These are phyloP conservation scores for Cornus suecica DNA, from an alignment of 148 eudicot genomes.

Conservation along the genomic window DNA sequence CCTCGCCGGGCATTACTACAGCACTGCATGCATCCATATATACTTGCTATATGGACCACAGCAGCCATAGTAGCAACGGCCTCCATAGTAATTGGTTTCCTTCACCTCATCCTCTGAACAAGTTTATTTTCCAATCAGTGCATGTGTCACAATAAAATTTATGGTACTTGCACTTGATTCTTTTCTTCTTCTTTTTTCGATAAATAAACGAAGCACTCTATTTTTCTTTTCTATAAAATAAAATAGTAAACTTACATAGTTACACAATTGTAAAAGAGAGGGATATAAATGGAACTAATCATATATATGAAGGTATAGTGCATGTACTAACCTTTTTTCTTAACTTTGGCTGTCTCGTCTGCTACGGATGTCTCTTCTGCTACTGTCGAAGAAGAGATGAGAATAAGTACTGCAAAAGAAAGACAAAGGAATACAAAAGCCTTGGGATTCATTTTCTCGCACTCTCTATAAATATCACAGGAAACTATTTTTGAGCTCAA, in stretches of 20 bases:
- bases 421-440: conserved; percentile 19
- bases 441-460: conserved; percentile 21
- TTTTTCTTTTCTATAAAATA: no score
- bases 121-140: not conserved
- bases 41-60: not conserved
- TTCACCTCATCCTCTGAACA: not conserved
- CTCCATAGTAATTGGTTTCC: not conserved
- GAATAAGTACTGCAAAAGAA: conserved; percentile 18
- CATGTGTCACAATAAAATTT: no score
- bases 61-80: not conserved
- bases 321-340: not conserved
- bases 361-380: no score
- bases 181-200: no score
- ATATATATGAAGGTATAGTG: not conserved
- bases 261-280: no score
- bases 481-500: conserved; percentile 1
- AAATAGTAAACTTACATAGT: no score
- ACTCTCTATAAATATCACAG: not conserved
- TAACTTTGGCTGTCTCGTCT: conserved; percentile 7
- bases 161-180: no score
- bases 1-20: not conserved
- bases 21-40: not conserved
- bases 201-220: no score
- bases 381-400: conserved; percentile 18
- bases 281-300: not conserved